phyloP scores from a whole-genome alignment of 208 protist genomes.

The Wallacemonas sp. region DNA sequence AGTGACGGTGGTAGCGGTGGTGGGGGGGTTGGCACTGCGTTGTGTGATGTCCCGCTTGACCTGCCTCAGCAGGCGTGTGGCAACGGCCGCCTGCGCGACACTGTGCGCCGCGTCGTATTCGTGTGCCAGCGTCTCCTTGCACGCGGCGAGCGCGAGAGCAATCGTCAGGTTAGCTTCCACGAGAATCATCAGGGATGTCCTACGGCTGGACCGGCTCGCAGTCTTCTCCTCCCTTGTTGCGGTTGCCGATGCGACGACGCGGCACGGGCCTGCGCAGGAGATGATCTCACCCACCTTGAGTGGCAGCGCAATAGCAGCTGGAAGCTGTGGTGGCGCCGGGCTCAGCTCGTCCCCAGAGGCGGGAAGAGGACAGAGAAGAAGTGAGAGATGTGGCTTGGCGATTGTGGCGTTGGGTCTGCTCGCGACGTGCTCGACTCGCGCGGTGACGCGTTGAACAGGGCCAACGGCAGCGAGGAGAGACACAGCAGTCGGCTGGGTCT shows the following conservation, averaged over 20 bases:
- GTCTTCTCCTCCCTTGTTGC: too few species aligned
- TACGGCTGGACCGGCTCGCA: too few species aligned
- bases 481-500: neutral
- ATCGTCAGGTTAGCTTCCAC: neutral
- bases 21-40: neutral
- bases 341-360: neutral
- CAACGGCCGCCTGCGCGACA: conserved; percentile 27
- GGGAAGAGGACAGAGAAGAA: neutral
- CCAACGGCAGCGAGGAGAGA: neutral
- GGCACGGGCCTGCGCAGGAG: conserved; percentile 3
- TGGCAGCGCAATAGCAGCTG: neutral
- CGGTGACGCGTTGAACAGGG: neutral
- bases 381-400: neutral
- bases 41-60: conserved; percentile 4
- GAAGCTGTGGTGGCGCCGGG: neutral
- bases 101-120: conserved; percentile 28
- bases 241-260: neutral
- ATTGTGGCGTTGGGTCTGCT: neutral
- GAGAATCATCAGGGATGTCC: neutral
- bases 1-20: neutral
- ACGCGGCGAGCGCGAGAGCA: neutral
- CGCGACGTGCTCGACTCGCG: conserved; percentile 3
- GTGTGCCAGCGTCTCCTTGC: conserved; percentile 21
- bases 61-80: conserved; percentile 25
- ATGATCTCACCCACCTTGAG: neutral